Evolutionary conservation across 495 filamentous ascomycete species (phyloP), one percentile per base, ranked within the genome.

Genomic region (Penicillium odoratum): DNA sequence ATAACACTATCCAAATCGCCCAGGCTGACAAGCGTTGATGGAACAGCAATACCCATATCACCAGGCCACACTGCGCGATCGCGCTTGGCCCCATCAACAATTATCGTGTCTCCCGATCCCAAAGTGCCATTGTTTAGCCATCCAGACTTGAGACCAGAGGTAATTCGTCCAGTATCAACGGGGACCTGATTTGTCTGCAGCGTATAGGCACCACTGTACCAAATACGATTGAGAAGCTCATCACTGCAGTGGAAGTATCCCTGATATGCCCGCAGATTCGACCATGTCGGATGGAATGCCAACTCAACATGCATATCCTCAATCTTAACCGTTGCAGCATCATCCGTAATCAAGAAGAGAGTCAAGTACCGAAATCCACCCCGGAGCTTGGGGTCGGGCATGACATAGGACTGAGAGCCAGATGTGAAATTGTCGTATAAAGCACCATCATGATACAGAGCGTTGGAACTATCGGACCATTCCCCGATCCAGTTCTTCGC

Each of bases 151-250:
- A 86, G 54, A 18, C 81, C 71, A 15, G 79, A 78, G 50, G 81
- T 78, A 43, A 77, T 67, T 34, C 83, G 74, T 5, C 83, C 84
- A 15, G 78, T 83, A 58, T 77, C 70, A 0, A 77, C 76, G 10
- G 81, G 80, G 0, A 86, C 79, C 7, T 76, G 71, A 66, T 85
- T 84, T 1, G 81, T 83, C 63, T 87, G 83, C 34, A 83, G 68
- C 0, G 85, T 87, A 57, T 83, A 88, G 7, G 84, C 84, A 7
- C 85, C 84, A 53, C 81, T 79, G 57, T 88, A 88, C 83, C 83
- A 88, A 53, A 87, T 81, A 5, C 80, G 72, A 59, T 88, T 88
- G 45, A 88, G 73, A 25, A 81, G 63, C 30, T 84, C 76, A 65
- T 87, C 83, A 56, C 73, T 79, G 58, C 74, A 80, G 58, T 86